Base-by-base conservation (phyloP, 78 protist species). In the Guillardia theta region DNA sequence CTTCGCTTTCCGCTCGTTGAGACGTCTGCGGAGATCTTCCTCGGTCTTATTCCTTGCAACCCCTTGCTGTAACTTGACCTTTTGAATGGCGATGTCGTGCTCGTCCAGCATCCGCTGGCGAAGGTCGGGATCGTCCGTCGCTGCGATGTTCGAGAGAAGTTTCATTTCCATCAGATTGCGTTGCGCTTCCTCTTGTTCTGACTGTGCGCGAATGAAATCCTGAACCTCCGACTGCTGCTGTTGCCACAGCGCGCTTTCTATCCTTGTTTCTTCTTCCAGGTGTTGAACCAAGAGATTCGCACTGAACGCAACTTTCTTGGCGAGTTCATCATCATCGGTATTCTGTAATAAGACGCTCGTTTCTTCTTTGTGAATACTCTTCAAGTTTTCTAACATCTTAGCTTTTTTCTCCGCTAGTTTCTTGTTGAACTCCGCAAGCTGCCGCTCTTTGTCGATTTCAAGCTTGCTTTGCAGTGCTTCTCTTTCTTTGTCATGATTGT, bases 1-100 rank as follows among this genome's bases (percentile, higher is more conserved):
- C 83, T 70, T 70, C 1, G 83, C 83, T 36, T 43, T 36, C 8
- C 83, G 83, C 1, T 36, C 83, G 1, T 36, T 43, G 6, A 78
- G 45, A 8, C 45, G 90, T 1, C 44, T 27, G 37, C 44, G 90
- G 24, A 78, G 90, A 43, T 78, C 90, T 9, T 78, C 90, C 33
- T 78, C 90, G 37, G 90, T 22, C 90, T 78, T 78, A 48, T 36
- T 50, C 90, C 44, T 78, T 18, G 90, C 90, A 4, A 70, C 83
- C 83, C 12, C 36, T 43, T 36, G 46, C 45, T 33, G 36, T 24
- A 43, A 36, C 33, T 24, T 33, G n/a, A 70, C 21, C 83, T 24
- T 36, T 43, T 36, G 46, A 15, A 70, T 24, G 46, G n/a, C 21
- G 83, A 70, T 6, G 46, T 70, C 83, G 83, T 33, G 33, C 41